phyloP scores from a whole-genome alignment of 352 stramenopile genomes.

The Phytophthora megakarya region DNA sequence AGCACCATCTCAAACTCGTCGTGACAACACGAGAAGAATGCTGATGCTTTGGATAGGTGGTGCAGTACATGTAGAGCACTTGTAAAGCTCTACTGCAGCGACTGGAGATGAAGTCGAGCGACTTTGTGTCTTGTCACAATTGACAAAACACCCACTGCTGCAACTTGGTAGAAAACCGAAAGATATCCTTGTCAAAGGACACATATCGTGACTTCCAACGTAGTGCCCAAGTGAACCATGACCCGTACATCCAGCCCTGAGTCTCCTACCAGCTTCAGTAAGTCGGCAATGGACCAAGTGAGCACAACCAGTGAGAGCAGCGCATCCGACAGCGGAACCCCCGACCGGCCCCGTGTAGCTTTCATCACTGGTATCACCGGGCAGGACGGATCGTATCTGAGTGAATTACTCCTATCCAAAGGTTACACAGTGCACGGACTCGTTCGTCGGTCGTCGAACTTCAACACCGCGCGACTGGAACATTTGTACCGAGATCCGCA shows the following conservation, averaged over 20 bases:
- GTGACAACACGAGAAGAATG: too few species aligned
- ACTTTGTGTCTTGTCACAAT: too few species aligned
- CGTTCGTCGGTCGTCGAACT: slow-evolving; percentile 97
- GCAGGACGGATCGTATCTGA: slow-evolving; percentile 99
- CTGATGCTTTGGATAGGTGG: too few species aligned
- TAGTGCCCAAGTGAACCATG: slow-evolving; percentile 10
- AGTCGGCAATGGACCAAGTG: slow-evolving; percentile 19
- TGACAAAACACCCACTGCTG: too few species aligned
- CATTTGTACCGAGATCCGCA: slow-evolving; percentile 97
- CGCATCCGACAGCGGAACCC: slow-evolving; percentile 10
- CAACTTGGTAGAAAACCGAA: too few species aligned
- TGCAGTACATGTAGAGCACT: too few species aligned
- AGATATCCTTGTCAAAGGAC: neutral
- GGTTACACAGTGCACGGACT: slow-evolving; percentile 96
- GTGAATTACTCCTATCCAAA: slow-evolving; percentile 97
- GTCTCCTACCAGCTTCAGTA: neutral
- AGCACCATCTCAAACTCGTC: too few species aligned
- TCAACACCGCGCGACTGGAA: slow-evolving; percentile 99
- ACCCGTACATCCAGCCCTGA: slow-evolving; percentile 5
- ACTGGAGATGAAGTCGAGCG: too few species aligned
- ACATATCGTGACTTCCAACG: neutral
- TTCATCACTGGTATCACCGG: slow-evolving; percentile 99
- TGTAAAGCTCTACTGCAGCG: too few species aligned
- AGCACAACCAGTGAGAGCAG: slow-evolving; percentile 29
- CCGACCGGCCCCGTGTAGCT: slow-evolving; percentile 54